A percentile compares a stretch with the other conserved stretches of the same genome.
Evolutionary conservation across 176 grass and related monocot genomes (phyloP).

Genomic region (Typha latifolia): DNA sequence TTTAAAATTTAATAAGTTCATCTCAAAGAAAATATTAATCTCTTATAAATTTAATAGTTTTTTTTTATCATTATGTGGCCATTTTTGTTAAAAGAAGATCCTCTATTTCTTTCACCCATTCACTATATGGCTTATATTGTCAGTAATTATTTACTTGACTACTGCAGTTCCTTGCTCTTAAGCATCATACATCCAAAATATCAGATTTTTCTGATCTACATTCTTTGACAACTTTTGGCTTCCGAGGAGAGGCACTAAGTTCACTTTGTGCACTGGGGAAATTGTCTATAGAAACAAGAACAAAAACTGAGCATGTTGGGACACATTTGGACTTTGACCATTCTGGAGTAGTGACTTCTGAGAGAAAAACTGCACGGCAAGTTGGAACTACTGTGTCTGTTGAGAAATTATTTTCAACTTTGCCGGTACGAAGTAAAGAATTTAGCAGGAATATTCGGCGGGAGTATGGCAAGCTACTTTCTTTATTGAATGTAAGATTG

Average conservation of each 20-base stretch:
- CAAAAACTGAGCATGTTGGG: constrained; percentile 49
- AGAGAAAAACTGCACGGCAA: constrained; percentile 72
- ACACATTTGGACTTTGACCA: constrained; percentile 78
- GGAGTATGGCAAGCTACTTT: constrained; percentile 81
- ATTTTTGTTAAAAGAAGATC: not conserved
- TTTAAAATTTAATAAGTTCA: too few species aligned
- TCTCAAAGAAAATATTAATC: not conserved
- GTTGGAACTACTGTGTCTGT: constrained; percentile 77
- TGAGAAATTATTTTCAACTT: constrained; percentile 76
- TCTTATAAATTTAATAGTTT: not conserved
- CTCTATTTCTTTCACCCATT: not conserved
- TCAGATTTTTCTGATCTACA: constrained; percentile 64
- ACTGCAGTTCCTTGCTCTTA: constrained; percentile 58
- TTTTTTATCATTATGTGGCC: not conserved
- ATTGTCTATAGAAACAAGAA: constrained; percentile 71
- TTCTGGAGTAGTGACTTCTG: constrained; percentile 49
- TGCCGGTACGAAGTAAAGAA: constrained; percentile 82
- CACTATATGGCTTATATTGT: not conserved
- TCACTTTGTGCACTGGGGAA: constrained; percentile 70
- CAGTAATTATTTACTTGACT: constrained; percentile 3
- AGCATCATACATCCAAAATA: constrained; percentile 95
- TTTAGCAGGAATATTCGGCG: constrained; percentile 78
- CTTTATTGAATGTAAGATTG: constrained; percentile 73
- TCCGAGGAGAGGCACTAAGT: constrained; percentile 80
- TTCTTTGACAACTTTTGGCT: constrained; percentile 68